Conservation (phyloP, 2,329 filamentous ascomycete species). For the Teratosphaeria zuluensis region DNA sequence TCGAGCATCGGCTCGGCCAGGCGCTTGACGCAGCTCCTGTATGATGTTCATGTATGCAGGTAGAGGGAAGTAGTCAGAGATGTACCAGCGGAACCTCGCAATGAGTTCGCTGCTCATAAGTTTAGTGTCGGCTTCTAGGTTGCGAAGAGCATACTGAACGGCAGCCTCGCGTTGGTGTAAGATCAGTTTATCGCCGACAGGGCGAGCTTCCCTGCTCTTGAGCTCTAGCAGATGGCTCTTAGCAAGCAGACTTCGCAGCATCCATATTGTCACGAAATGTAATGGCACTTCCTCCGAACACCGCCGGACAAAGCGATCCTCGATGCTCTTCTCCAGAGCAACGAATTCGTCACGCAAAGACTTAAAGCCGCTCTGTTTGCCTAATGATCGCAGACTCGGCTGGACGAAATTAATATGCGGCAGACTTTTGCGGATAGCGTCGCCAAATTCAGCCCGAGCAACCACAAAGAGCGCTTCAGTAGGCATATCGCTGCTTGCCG, state of each 20-base stretch:
- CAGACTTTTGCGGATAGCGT: slow-evolving; percentile 30
- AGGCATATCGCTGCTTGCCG: slow-evolving; percentile 20
- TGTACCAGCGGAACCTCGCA: slow-evolving; percentile 35
- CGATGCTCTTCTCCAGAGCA: slow-evolving; percentile 19
- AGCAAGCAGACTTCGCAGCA: slow-evolving; percentile 35
- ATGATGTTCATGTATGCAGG: slow-evolving; percentile 39
- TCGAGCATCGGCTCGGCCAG: slow-evolving; percentile 25
- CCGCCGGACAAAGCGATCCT: slow-evolving; percentile 38
- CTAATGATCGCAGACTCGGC: slow-evolving; percentile 27
- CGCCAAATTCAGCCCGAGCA: slow-evolving; percentile 33
- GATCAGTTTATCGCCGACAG: too few species aligned
- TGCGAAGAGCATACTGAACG: slow-evolving; percentile 26
- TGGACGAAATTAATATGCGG: slow-evolving; percentile 40
- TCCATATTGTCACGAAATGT: slow-evolving; percentile 42
- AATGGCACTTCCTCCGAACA: slow-evolving; percentile 34
- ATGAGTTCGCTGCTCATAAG: slow-evolving; percentile 33
- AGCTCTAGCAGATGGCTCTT: slow-evolving; percentile 43
- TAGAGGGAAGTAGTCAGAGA: slow-evolving; percentile 39
- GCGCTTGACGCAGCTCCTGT: slow-evolving; percentile 33
- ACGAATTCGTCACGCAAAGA: neutral
- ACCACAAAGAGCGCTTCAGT: slow-evolving; percentile 37
- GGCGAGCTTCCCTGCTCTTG: slow-evolving; percentile 22
- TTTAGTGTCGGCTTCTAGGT: slow-evolving; percentile 40
- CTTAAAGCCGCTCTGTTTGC: neutral
- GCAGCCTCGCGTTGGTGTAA: slow-evolving; percentile 17